Percentiles rank a stretch among this genome's conserved stretches.
Conservation (phyloP, 2,329 filamentous ascomycete species). For the Fusarium sp. region DNA sequence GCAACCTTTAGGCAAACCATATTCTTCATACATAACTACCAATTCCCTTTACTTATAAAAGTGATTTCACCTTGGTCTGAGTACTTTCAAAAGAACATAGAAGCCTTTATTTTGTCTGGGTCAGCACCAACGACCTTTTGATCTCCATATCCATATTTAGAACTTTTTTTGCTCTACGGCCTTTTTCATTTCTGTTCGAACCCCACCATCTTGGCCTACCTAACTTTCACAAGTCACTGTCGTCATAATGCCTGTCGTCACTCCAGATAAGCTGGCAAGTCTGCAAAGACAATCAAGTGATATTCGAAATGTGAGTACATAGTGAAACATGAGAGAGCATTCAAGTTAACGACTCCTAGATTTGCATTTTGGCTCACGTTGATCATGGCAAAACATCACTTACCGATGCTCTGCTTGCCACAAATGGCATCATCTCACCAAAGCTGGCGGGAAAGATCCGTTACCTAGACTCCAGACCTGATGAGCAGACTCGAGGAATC, state of each 20-base stretch:
- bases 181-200: background rate
- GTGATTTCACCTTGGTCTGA: conserved; percentile 5
- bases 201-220: conserved; percentile 17
- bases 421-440: conserved; percentile 98
- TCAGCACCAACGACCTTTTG: conserved; percentile 2
- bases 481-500: conserved; percentile 95
- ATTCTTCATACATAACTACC: conserved; percentile 22
- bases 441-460: conserved; percentile 98
- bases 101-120: background rate
- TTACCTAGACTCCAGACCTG: conserved; percentile 94
- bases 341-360: conserved; percentile 61
- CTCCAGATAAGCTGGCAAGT: conserved; percentile 87
- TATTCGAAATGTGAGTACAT: conserved; percentile 83
- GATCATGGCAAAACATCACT: conserved; percentile 99
- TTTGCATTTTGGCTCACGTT: conserved; percentile 95
- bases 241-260: conserved; percentile 86
- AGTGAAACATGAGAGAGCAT: background rate
- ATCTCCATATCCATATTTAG: conserved; percentile 18
- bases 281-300: conserved; percentile 89
- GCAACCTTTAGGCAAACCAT: conserved; percentile 23
- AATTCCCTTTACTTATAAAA: background rate
- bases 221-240: conserved; percentile 9
- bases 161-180: conserved; percentile 3
- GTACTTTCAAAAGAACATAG: conserved; percentile 14
- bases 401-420: conserved; percentile 94